Conservation (phyloP, 2,329 filamentous ascomycete genomes). For the Cercospora sp. region DNA sequence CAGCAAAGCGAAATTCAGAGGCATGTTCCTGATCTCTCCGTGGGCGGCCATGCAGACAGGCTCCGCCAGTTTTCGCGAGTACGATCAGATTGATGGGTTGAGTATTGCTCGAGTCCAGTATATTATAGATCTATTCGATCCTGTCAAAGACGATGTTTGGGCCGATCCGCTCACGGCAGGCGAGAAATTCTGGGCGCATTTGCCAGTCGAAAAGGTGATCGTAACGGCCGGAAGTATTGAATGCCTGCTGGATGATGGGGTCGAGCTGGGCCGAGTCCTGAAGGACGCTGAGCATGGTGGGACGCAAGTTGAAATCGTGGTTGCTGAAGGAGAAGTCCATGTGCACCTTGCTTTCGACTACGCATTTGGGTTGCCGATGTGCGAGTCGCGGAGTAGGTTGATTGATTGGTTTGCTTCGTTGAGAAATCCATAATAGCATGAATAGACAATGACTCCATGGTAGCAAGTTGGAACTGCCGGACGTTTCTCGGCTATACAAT, state of each 20-base stretch:
- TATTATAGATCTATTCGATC: background rate
- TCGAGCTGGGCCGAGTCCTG: background rate
- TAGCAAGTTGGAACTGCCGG: background rate
- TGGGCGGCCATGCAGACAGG: background rate
- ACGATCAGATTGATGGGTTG: background rate
- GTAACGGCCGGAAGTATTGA: background rate
- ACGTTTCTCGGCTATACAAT: background rate
- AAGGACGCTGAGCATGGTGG: background rate
- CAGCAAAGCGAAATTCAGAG: background rate
- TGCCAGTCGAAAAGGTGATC: background rate
- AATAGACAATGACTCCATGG: too few relatives aligned
- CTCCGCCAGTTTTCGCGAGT: background rate
- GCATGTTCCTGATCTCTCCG: background rate
- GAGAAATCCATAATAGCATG: background rate
- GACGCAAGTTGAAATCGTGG: background rate
- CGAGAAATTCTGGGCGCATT: background rate
- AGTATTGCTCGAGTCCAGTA: background rate
- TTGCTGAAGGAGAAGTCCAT: background rate
- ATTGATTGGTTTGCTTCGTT: background rate
- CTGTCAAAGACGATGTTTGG: background rate
- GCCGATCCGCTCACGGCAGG: background rate
- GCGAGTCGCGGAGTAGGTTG: background rate
- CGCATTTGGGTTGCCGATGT: background rate
- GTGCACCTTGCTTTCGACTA: background rate
- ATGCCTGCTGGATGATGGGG: background rate